A percentile compares a stretch with the other conserved stretches of the same genome.
Conservation (phyloP, 2,329 filamentous ascomycete species). For the Arthrobotrys iridis region DNA sequence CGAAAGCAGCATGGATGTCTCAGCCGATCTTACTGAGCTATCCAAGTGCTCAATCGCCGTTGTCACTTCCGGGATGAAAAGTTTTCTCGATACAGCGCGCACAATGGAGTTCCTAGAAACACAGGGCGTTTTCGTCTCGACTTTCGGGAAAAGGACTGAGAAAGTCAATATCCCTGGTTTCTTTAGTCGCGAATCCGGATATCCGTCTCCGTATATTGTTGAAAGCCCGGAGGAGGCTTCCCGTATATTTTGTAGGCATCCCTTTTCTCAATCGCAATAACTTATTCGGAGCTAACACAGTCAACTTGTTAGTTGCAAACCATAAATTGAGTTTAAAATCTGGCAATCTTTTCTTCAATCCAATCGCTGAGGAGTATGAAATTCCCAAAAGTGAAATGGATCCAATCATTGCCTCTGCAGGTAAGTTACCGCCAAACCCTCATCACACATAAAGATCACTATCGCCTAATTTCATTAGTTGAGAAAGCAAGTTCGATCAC, state of each 20-base stretch:
- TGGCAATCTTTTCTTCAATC: constrained; percentile 88
- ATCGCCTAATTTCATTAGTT: neutral
- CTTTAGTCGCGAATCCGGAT: constrained; percentile 86
- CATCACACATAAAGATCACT: neutral
- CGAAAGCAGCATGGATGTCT: constrained; percentile 88
- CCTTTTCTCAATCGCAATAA: neutral
- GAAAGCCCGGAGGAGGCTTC: constrained; percentile 83
- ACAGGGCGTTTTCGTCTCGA: constrained; percentile 78
- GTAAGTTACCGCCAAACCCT: constrained; percentile 63
- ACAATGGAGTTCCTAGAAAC: constrained; percentile 83
- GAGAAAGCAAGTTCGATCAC: constrained; percentile 71
- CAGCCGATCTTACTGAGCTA: constrained; percentile 92
- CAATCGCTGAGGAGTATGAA: constrained; percentile 76
- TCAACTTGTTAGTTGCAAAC: constrained; percentile 62
- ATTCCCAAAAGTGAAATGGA: constrained; percentile 79
- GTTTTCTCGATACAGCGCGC: constrained; percentile 89
- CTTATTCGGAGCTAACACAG: constrained; percentile 20
- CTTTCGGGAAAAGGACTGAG: constrained; percentile 77
- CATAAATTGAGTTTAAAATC: constrained; percentile 78
- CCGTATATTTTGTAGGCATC: constrained; percentile 75
- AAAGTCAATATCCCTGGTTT: constrained; percentile 88
- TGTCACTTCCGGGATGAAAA: constrained; percentile 90
- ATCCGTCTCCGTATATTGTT: constrained; percentile 79
- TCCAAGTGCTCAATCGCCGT: constrained; percentile 89
- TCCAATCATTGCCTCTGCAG: constrained; percentile 73